Evolutionary conservation across 306 rosid species (phyloP), one percentile per base, ranked within the genome.

Genomic region (Pterocarpus macrocarpus): DNA sequence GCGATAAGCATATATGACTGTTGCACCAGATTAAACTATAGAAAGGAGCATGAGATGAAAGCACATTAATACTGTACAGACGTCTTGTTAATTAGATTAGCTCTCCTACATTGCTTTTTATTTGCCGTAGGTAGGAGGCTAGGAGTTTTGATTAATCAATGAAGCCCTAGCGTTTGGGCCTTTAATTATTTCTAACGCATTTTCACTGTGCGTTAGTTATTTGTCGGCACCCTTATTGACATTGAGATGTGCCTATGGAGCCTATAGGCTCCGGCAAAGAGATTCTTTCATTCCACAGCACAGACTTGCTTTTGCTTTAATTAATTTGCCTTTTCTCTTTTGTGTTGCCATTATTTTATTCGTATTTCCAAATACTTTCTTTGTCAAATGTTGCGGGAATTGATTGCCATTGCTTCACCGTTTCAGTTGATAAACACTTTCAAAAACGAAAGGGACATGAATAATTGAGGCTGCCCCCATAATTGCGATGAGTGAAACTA

Each of bases 161-260:
- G 71, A 74, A 63, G 7, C 44, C 36, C 7, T 52, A 50, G 44
- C 43, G 9, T 17, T 10, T 28, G 83, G 10, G 36, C 73, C 35
- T 74, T 68, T 22, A 73, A 81, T 67, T 80, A 68, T 82, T 79
- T 74, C 32, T 73, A 73, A 73, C 59, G 64, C n/a, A 82, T 16
- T 69, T 74, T 74, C 53, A 78, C 89, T 69, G 82, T 82, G 73
- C 45, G 82, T 82, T 82, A 63, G 84, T 82, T 82, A 86, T 79
- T 82, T 86, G 89, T 86, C 86, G 86, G 82, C 66, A 79, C 67
- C 45, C 76, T 47, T 45, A 61, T 50, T 22, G 64, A 50, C 64
- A 22, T 16, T 67, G 75, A 78, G 38, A 17, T 41, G 44, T 64
- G 80, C 63, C 53, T n/a, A 5, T 15, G 1, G 50, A 50, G 14